A percentile compares a stretch with the other conserved stretches of the same genome.
Conservation (phyloP, 2,329 filamentous ascomycete species). For the Sclerotinia borealis region DNA sequence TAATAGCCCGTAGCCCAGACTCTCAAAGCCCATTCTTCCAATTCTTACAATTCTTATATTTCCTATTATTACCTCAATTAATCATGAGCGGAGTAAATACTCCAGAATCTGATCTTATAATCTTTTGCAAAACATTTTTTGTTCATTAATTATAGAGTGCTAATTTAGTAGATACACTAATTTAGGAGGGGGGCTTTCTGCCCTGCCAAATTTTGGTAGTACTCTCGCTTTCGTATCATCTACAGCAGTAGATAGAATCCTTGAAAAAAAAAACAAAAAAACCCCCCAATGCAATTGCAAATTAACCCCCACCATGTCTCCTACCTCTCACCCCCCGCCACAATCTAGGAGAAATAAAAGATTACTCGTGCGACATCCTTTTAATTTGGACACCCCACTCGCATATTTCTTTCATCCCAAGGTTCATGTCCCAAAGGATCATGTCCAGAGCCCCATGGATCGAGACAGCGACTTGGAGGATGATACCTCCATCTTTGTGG, state of each 20-base stretch:
- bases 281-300: background rate
- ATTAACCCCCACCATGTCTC: background rate
- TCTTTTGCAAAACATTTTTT: too few relatives aligned
- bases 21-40: too few relatives aligned
- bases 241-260: background rate
- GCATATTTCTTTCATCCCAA: background rate
- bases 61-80: too few relatives aligned
- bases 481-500: conserved; percentile 38
- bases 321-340: background rate
- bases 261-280: background rate
- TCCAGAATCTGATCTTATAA: background rate
- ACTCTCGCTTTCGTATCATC: background rate
- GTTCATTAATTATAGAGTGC: too few relatives aligned
- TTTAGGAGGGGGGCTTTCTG: background rate
- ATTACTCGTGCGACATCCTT: background rate
- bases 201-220: too few relatives aligned
- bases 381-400: conserved; percentile 3
- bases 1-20: too few relatives aligned
- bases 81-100: background rate
- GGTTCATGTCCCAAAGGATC: background rate
- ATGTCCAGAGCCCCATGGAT: conserved; percentile 16
- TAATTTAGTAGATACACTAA: background rate
- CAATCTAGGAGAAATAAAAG: background rate
- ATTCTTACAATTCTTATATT: too few relatives aligned
- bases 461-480: conserved; percentile 21